Conservation (phyloP, 1,139 yeast genomes). For the Pneumocystis wakefieldiae region DNA sequence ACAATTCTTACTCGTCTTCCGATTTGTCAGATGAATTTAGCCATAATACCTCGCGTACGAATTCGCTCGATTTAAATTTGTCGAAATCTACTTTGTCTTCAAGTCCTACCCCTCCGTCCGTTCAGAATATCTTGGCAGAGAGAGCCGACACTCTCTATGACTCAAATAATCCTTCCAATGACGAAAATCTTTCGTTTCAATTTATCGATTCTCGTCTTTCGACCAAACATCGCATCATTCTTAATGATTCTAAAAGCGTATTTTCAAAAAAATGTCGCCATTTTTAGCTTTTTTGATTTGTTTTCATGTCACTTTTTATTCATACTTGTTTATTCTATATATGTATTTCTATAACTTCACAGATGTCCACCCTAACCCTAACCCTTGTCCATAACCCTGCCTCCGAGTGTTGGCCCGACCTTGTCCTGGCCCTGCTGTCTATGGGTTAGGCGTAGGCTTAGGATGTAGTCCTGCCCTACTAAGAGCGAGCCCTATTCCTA, state of each 20-base stretch:
- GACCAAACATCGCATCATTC: neutral
- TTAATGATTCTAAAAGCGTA: neutral
- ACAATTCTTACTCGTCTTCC: neutral
- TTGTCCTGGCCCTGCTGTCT: too few relatives aligned
- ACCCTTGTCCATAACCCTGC: too few relatives aligned
- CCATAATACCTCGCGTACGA: neutral
- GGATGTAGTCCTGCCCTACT: too few relatives aligned
- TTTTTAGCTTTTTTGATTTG: neutral
- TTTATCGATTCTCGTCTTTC: neutral
- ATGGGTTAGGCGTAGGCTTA: too few relatives aligned
- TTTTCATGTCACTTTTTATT: neutral
- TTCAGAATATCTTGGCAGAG: neutral
- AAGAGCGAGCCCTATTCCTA: too few relatives aligned
- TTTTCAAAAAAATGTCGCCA: neutral
- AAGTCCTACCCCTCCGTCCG: neutral
- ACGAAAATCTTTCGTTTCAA: neutral
- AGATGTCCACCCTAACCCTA: too few relatives aligned
- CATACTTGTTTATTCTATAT: neutral
- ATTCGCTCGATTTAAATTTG: neutral
- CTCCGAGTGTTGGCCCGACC: too few relatives aligned
- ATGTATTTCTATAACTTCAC: too few relatives aligned
- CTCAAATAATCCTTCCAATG: neutral
- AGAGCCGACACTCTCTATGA: neutral
- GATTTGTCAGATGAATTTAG: neutral
- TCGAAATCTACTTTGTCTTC: neutral